Base-by-base conservation (phyloP, 495 filamentous ascomycete genomes). In the Xylaria nigripes region DNA sequence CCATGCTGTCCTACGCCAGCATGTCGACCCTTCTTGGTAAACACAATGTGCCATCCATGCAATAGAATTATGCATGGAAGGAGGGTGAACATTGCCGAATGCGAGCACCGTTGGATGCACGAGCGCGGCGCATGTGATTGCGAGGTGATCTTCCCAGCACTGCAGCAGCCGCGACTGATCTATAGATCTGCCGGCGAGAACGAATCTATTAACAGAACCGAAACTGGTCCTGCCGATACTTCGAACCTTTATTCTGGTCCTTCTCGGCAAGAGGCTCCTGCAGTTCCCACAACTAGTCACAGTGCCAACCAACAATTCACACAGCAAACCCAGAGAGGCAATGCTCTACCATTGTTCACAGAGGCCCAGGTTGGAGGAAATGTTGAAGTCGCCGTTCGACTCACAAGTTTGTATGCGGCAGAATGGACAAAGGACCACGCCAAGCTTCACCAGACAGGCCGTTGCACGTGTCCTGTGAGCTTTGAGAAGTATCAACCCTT, bases 81-180 rank as follows among this genome's bases (percentile, higher is more conserved):
- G 15, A 69, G 55, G 49, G 65, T 73, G 0, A 56, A 73, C 42
- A 70, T 74, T 21, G 53, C 63, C 1, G 69, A 74, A 56, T 62
- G 60, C 47, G 72, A 76, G 66, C 73, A 76, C 53, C 70, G 67
- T 16, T 76, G 71, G 65, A 68, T 75, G 32, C 73, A 76, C 49
- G 71, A 70, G 53, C 72, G 72, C 12, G 73, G 71, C 0, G 73
- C 56, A 6, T 76, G 73, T 52, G 50, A 48, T 18, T 76, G 73
- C 27, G 52, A 62, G 0, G 68, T 73, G 9, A 12, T 48, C 0
- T 76, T 74, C 45, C 73, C 71, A 0, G 56, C 62, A 25, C 50
- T 70, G 9, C 45, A 56, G 47, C 55, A 54, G 16, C 71, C 72
- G 0, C 62, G 70, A 3, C 30, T 67, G 2, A 53, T 68, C 32